Evolutionary conservation across 2,329 filamentous ascomycete genomes (phyloP), one percentile per base, ranked within the genome.

Genomic region (Plenodomus tracheiphilus): DNA sequence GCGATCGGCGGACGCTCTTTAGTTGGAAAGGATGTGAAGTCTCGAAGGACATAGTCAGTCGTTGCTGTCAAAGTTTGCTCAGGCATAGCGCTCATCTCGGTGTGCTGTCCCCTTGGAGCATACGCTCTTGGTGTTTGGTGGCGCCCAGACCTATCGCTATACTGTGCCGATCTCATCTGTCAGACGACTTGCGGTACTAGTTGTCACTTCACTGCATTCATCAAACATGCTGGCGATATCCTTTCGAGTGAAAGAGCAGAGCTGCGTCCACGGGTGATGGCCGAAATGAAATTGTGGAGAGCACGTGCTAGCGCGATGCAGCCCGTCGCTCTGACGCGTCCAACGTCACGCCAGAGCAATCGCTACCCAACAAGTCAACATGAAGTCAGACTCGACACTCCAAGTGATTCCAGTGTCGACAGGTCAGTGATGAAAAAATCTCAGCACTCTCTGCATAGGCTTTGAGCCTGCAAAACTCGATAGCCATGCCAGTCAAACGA

Each of bases 401-500:
- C 25, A 32, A 34, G 7, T 34, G 40, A 20, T 2, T 15, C 15
- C 30, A 20, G 13, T 7, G 4, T 32, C 15, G 28, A 15, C 8
- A 11, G 28, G 11, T 11, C 8, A 32, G 28, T 15, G 8, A 32
- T 32, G 28, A 13, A 20, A 6, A 9, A 8, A 13, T 22, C 39
- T 4, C 32, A 21, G 41, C 32, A 21, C 18, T 32, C 32, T 42
- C 17, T 17, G n/a, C 40, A 18, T 34, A 39, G 37, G 17, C 15
- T n/a, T 22, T 22, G 37, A 2, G 38, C 20, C 20, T 36, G 4
- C n/a, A 17, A n/a, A 41, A 36, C 17, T 15, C n/a, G 28, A 37
- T n/a, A 49, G 54, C 40, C 25, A 73, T 72, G 70, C 60, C 68
- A 11, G 58, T 53, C 30, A 62, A 65, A 40, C 61, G 62, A 46